phyloP scores from a whole-genome alignment of 495 filamentous ascomycete genomes.

The Bathelium albidoporum region DNA sequence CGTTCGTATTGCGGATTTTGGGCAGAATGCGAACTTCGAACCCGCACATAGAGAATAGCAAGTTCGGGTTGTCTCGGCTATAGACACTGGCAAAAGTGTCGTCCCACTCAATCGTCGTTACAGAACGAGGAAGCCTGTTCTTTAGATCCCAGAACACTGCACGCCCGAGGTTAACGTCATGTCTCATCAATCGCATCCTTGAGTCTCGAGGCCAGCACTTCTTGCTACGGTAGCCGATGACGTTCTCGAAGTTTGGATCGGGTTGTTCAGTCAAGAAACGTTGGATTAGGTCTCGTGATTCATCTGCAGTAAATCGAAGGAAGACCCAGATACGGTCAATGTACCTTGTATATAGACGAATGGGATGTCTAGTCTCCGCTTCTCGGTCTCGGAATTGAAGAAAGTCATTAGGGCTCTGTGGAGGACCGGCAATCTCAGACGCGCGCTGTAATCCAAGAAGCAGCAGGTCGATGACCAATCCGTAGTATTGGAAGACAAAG shows the following conservation, averaged over 20 bases:
- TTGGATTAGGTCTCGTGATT: constrained; percentile 92
- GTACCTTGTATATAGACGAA: constrained; percentile 92
- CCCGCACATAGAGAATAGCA: constrained; percentile 95
- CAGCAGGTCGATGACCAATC: constrained; percentile 86
- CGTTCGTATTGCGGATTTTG: constrained; percentile 88
- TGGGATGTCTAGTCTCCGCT: constrained; percentile 86
- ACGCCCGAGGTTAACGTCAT: constrained; percentile 96
- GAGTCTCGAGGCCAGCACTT: constrained; percentile 99
- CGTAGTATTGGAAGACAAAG: constrained; percentile 99
- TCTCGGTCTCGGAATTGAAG: constrained; percentile 89
- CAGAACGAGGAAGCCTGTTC: constrained; percentile 84
- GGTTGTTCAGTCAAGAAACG: constrained; percentile 97
- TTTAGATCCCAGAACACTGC: constrained; percentile 99
- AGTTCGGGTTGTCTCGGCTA: constrained; percentile 94
- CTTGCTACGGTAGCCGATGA: constrained; percentile 98
- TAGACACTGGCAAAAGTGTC: constrained; percentile 99
- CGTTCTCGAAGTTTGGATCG: constrained; percentile 98
- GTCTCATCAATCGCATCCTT: constrained; percentile 95
- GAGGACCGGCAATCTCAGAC: constrained; percentile 95
- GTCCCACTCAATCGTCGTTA: constrained; percentile 98
- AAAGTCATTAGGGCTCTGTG: constrained; percentile 94
- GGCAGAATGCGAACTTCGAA: constrained; percentile 97
- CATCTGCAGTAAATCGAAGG: constrained; percentile 83
- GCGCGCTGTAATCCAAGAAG: constrained; percentile 89
- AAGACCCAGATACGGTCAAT: constrained; percentile 99